Conservation (phyloP, 2,329 filamentous ascomycete genomes). For the Colletotrichum incanum region DNA sequence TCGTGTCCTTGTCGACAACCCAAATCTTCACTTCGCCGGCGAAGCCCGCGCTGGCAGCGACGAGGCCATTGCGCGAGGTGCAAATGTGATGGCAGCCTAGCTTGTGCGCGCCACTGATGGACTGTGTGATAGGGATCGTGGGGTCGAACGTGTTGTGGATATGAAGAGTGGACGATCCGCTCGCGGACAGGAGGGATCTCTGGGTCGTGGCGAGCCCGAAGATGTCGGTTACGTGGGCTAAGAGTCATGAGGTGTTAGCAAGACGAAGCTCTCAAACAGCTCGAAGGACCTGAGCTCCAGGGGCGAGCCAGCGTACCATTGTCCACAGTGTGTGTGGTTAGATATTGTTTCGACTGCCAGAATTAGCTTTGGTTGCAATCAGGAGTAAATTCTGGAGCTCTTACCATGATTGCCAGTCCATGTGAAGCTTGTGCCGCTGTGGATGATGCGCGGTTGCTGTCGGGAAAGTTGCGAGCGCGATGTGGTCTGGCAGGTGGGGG, state of each 20-base stretch:
- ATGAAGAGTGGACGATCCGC: conserved; percentile 86
- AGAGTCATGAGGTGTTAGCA: conserved; percentile 6
- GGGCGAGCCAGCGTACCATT: conserved; percentile 71
- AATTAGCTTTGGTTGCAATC: conserved; percentile 37
- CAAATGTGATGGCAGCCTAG: conserved; percentile 93
- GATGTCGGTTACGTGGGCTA: conserved; percentile 88
- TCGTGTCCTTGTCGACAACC: conserved; percentile 71
- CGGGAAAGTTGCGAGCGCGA: conserved; percentile 33
- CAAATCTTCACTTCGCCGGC: conserved; percentile 91
- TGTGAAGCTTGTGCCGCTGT: conserved; percentile 46
- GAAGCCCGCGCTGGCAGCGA: conserved; percentile 89
- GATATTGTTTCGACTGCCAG: conserved; percentile 95
- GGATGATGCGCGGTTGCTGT: conserved; percentile 45
- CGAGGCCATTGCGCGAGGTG: conserved; percentile 77
- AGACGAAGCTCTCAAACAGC: not conserved
- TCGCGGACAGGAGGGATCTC: conserved; percentile 83
- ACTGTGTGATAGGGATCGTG: conserved; percentile 84
- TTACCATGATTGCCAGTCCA: conserved; percentile 60
- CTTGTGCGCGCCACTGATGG: conserved; percentile 84
- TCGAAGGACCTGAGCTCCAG: conserved; percentile 4
- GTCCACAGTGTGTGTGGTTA: conserved; percentile 92
- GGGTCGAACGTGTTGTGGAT: conserved; percentile 82
- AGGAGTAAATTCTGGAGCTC: conserved; percentile 11
- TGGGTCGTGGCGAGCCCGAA: conserved; percentile 86
- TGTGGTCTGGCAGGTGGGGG: conserved; percentile 38